Base-by-base conservation (phyloP, 2,329 filamentous ascomycete species). In the Verticillium albo-atrum region DNA sequence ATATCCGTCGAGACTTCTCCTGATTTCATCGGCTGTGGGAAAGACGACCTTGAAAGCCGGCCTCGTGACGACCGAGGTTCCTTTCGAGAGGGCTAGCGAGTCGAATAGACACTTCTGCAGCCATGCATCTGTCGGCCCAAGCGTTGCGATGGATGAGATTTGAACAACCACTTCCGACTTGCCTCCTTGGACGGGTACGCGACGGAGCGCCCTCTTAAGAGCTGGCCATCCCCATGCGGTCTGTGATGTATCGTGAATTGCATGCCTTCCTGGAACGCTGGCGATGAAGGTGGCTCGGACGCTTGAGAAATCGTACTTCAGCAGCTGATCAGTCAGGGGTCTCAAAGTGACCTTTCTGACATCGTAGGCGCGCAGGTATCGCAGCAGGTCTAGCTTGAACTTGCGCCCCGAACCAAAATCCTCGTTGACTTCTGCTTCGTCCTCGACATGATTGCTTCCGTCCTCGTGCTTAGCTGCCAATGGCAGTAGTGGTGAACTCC, bases 71-170 rank as follows among this genome's bases (percentile, higher is more conserved):
- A 37, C 62, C 52, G 60, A 58, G 47, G 56, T 60, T 1, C 63
- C 65, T 34, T 66, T 70, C 25, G 71, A 78, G 30, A 64, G 65
- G 1, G 72, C 68, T 3, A 87, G 66, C 0, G 82, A 70, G 12
- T 74, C 73, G 67, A 90, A 89, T 17, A 90, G 75, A 0, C 83
- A 87, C 26, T 85, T 80, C 55, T 82, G 82, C 0, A 96, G 76
- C 92, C 92, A 96, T 57, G 81, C 83, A 56, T 91, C 83, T 9
- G 80, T 88, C 27, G 80, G 77, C 0, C 90, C 90, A 0, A 96
- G 78, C 0, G 91, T 92, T 2, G 92, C 92, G 54, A 96, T 89
- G 0, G 91, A 96, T 0, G 92, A 96, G 47, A 94, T 77, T 72
- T 95, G 86, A 4, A 82, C 72, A 1, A 86, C 82, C 28, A 91